Evolutionary conservation across 129 eudicot genomes (phyloP).

Genomic region (Saposhnikovia divaricata): DNA sequence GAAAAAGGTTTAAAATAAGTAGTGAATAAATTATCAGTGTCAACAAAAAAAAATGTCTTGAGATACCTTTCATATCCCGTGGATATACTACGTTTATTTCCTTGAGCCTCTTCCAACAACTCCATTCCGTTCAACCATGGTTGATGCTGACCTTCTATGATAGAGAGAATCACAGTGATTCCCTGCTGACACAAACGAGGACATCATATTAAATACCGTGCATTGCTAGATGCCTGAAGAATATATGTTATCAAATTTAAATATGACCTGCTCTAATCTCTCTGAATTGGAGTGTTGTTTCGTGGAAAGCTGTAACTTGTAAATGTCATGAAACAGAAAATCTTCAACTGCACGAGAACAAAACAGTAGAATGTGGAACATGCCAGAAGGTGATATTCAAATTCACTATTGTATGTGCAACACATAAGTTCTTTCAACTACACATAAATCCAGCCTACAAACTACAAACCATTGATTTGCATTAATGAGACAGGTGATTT

Average conservation of each 20-base stretch:
- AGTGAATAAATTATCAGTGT: neutral
- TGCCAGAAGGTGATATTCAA: neutral
- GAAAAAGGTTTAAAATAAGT: too few species aligned
- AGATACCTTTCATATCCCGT: constrained; percentile 54
- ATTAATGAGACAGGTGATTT: too few species aligned
- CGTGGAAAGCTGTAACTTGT: constrained; percentile 37
- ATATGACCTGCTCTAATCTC: constrained; percentile 49
- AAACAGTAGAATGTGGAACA: neutral
- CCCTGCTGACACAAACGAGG: constrained; percentile 36
- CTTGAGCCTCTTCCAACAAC: constrained; percentile 55
- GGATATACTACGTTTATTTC: constrained; percentile 40
- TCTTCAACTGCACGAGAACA: constrained; percentile 57
- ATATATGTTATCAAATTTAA: neutral
- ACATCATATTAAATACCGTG: neutral
- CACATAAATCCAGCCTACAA: neutral
- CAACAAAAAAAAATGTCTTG: neutral
- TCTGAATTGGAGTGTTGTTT: constrained; percentile 40
- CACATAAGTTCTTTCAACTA: neutral
- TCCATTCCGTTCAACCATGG: constrained; percentile 65
- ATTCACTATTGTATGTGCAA: neutral
- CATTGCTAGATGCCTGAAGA: neutral
- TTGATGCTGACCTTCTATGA: constrained; percentile 46
- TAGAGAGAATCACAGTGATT: constrained; percentile 44
- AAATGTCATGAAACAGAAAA: constrained; percentile 58
- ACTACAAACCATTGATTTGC: too few species aligned